phyloP scores from a whole-genome alignment of 768 basidiomycete species.

The Rhizopogon rudus region DNA sequence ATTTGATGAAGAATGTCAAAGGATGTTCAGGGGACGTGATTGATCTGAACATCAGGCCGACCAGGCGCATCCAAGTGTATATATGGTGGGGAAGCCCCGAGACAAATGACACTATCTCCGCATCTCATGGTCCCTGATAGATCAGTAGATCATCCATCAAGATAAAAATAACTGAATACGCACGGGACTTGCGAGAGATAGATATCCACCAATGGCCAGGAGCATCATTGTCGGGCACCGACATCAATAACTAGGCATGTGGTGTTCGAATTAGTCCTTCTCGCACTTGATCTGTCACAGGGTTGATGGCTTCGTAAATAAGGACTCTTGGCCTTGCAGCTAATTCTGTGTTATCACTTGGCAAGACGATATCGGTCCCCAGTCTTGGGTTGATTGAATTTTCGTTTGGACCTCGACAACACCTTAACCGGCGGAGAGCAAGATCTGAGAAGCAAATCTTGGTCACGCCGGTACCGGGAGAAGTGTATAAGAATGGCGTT shows the following conservation, averaged over 20 bases:
- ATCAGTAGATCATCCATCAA: slow-evolving; percentile 4
- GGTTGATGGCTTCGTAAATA: background rate
- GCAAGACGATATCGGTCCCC: background rate
- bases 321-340: background rate
- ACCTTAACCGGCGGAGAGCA: background rate
- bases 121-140: background rate
- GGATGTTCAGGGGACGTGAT: background rate
- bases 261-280: background rate
- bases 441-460: slow-evolving; percentile 1
- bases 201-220: slow-evolving; percentile 17
- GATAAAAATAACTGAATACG: background rate
- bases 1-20: background rate
- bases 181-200: slow-evolving; percentile 14
- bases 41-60: background rate
- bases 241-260: background rate
- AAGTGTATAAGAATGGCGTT: slow-evolving; percentile 1
- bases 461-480: slow-evolving; percentile 2
- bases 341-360: background rate
- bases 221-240: background rate
- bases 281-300: background rate
- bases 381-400: background rate
- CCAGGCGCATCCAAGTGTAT: background rate
- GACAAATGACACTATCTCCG: slow-evolving; percentile 1
- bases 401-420: background rate
- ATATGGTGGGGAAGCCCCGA: slow-evolving; percentile 1